Evolutionary conservation across 345 rosid species (phyloP), one percentile per base, ranked within the genome.

Genomic region (Sonneratia caseolaris): DNA sequence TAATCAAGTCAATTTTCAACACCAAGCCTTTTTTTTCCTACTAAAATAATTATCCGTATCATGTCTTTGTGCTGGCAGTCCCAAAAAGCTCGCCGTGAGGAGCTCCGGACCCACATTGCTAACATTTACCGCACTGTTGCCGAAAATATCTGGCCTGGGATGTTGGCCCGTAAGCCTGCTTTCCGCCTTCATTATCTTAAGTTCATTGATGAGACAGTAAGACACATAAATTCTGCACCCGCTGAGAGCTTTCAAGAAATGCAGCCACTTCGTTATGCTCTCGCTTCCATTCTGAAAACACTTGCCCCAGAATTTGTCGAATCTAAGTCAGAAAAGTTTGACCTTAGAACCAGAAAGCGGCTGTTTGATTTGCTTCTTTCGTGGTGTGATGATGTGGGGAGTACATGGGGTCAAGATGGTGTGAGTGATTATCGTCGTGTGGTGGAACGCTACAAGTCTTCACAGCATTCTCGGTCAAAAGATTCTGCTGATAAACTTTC

Each of bases 281-380:
- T 95, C 73, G 97, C 98, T 68, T 90, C 89, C 76, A 96, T 95
- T 77, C 72, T 95, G 78, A 88, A 90, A 80, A 88, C 88, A 70
- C 88, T 95, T 37, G 97, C 99, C 75, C 97, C 97, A 68, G 98
- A 92, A 86, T 88, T 92, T 82, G 97, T 95, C 53, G 90, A 95
- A 62, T 88, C 99, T 51, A 92, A 82, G 72, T 84, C 99, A 73
- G 99, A 95, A 79, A 91, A 80, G 76, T 95, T 95, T 76, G 99
- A 95, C 75, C 86, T 90, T 47, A 86, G 88, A 86, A 86, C 85
- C 70, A 89, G 99, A 78, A 92, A 92, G 83, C 89, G 86, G 76
- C 83, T 92, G 37, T 95, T 95, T 79, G 99, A 92, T 78, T 85
- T 89, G 71, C 96, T 95, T 78, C 84, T 95, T 55, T 84, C 97